Evolutionary conservation across 805 yeast genomes (phyloP), one percentile per base, ranked within the genome.

Genomic region (Kurtzmaniella cleridarum): DNA sequence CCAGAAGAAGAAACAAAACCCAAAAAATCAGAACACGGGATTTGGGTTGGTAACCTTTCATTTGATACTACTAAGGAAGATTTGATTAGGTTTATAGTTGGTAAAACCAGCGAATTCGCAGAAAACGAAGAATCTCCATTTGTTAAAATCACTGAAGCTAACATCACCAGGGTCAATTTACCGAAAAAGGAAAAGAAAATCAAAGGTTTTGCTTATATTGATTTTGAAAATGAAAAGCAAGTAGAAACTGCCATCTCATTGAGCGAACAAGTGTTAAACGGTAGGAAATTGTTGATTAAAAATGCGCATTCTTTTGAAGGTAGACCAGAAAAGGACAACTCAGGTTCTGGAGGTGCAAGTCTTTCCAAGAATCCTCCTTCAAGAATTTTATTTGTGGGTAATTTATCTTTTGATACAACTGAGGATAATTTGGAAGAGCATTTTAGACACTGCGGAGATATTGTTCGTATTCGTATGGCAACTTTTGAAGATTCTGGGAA

Each of bases 401-500:
- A 93, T 57, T 68, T 93, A 33, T 81, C 97, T 0, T 93, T 88
- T 54, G 97, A 90, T 55, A 86, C 97, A 8, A 85, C 95, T 1
- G 80, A 84, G 44, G 95, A 84, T 24, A 61, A 79, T 45, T 66
- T 91, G 32, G 80, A 78, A 47, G 83, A 79, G 49, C 95, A 86
- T 46, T 91, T 91, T 69, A 83, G 84, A 60, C 91, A 84, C 53
- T 89, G 95, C 64, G 97, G 98, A 30, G 89, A 84, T 46, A 91
- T 95, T 42, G 64, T 71, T 23, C 78, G 78, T 48, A 78, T 91
- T 39, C 77, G 98, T 60, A 91, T 90, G 95, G 98, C 98, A 3
- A 90, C 98, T n/a, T 91, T 91, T 62, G 89, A 93, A 63, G 98
- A 91, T 57, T 69, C 84, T 36, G 98, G 97, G 1, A 91, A 90